Evolutionary conservation across 2,329 filamentous ascomycete genomes (phyloP).

Genomic region (Aspergillus carbonarius): DNA sequence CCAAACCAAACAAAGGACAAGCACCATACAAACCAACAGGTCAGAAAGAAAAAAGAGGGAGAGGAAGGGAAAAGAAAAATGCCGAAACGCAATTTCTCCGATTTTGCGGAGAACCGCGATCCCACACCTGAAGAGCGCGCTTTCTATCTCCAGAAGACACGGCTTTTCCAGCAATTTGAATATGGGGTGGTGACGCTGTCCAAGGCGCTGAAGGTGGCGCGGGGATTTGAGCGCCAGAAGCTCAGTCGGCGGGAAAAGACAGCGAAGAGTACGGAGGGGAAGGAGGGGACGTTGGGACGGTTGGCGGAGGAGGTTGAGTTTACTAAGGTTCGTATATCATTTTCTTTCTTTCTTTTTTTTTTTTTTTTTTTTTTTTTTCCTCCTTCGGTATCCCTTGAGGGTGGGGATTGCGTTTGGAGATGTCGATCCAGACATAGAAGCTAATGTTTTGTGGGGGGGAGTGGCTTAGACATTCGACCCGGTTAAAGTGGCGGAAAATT

Average conservation of each 20-base stretch:
- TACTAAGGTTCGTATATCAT: constrained; percentile 50
- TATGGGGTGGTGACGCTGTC: constrained; percentile 52
- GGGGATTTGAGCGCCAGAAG: constrained; percentile 64
- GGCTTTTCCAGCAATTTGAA: constrained; percentile 49
- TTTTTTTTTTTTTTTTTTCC: neutral
- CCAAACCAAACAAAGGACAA: neutral
- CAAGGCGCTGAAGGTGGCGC: constrained; percentile 57
- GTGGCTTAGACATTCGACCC: constrained; percentile 51
- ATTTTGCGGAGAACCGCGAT: constrained; percentile 20
- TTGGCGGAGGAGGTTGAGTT: constrained; percentile 56
- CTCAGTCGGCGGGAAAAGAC: constrained; percentile 59
- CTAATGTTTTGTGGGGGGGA: constrained; percentile 8
- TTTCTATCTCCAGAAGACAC: constrained; percentile 32
- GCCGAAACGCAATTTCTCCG: constrained; percentile 44
- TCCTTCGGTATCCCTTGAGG: too few relatives aligned
- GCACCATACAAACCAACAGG: too few relatives aligned
- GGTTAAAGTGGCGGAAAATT: constrained; percentile 49
- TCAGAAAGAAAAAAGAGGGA: neutral
- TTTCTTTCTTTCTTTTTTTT: too few relatives aligned
- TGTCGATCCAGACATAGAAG: neutral
- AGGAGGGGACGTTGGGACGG: constrained; percentile 38
- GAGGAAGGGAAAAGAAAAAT: constrained; percentile 22
- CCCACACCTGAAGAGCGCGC: constrained; percentile 18
- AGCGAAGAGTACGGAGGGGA: constrained; percentile 43
- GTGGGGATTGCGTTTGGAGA: neutral